Evolutionary conservation across 495 filamentous ascomycete genomes (phyloP).

Genomic region (Lophiotrema nucula): DNA sequence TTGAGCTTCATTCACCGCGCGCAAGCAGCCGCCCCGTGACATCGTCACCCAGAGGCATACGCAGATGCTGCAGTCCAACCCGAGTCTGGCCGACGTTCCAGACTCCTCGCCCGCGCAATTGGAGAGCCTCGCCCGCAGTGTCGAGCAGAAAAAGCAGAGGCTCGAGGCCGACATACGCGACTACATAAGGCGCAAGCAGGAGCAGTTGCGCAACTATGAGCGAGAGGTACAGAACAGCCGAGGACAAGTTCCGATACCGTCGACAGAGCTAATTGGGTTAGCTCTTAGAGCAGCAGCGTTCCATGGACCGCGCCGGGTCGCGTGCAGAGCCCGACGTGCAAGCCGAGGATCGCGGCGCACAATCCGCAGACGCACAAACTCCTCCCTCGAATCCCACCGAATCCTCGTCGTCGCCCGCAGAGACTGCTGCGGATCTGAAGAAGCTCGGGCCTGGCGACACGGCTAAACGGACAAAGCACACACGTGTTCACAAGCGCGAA

Average conservation of each 20-base stretch:
- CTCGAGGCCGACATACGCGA: slow-evolving; percentile 32
- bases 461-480: slow-evolving; percentile 25
- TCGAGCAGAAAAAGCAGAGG: slow-evolving; percentile 28
- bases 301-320: slow-evolving; percentile 18
- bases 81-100: slow-evolving; percentile 23
- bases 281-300: slow-evolving; percentile 23
- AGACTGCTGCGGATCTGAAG: background rate
- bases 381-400: background rate
- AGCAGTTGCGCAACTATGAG: slow-evolving; percentile 23
- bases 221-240: slow-evolving; percentile 7
- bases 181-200: slow-evolving; percentile 32
- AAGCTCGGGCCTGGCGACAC: slow-evolving; percentile 15
- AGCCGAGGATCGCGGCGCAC: background rate
- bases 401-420: slow-evolving; percentile 1
- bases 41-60: slow-evolving; percentile 3
- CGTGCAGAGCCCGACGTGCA: background rate
- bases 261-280: slow-evolving; percentile 25
- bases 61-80: slow-evolving; percentile 18
- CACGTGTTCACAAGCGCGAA: slow-evolving; percentile 32
- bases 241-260: background rate
- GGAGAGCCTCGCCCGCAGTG: slow-evolving; percentile 14
- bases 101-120: slow-evolving; percentile 27
- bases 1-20: slow-evolving; percentile 8
- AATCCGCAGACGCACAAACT: background rate
- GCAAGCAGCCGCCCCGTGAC: slow-evolving; percentile 19